A percentile compares a stretch with the other conserved stretches of the same genome.
phyloP scores from a whole-genome alignment of 2,329 filamentous ascomycete species.

The Penicillium palitans region DNA sequence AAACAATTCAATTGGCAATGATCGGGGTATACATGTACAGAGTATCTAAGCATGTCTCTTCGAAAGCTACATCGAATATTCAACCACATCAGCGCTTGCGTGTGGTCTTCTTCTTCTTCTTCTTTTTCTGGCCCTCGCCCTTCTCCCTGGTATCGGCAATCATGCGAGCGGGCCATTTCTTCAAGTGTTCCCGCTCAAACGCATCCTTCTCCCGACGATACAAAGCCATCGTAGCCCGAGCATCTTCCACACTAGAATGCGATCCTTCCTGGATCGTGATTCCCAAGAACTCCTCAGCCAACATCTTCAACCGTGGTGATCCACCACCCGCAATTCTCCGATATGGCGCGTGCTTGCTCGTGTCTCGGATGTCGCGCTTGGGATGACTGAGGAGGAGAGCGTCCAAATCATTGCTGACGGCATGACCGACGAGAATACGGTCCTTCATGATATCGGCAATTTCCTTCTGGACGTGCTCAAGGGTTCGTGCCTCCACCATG shows the following conservation, averaged over 20 bases:
- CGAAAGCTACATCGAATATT: conserved; percentile 9
- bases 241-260: conserved; percentile 71
- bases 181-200: conserved; percentile 79
- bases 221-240: conserved; percentile 83
- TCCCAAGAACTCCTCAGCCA: conserved; percentile 59
- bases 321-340: conserved; percentile 57
- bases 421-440: conserved; percentile 78
- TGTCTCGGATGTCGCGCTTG: conserved; percentile 77
- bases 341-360: conserved; percentile 74
- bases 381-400: conserved; percentile 79
- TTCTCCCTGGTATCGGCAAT: conserved; percentile 36
- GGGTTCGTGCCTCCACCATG: conserved; percentile 67
- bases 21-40: conserved; percentile 27
- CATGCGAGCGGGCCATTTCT: conserved; percentile 57
- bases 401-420: conserved; percentile 73
- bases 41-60: conserved; percentile 13
- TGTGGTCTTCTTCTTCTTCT: conserved; percentile 48
- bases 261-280: conserved; percentile 61
- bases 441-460: conserved; percentile 68
- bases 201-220: conserved; percentile 79
- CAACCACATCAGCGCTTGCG: conserved; percentile 40
- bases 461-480: conserved; percentile 74
- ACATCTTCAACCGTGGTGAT: conserved; percentile 55
- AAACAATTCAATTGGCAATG: conserved; percentile 18
- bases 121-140: conserved; percentile 43